Base-by-base conservation (phyloP, 2,329 filamentous ascomycete species). In the Aspergillus phoenicis region DNA sequence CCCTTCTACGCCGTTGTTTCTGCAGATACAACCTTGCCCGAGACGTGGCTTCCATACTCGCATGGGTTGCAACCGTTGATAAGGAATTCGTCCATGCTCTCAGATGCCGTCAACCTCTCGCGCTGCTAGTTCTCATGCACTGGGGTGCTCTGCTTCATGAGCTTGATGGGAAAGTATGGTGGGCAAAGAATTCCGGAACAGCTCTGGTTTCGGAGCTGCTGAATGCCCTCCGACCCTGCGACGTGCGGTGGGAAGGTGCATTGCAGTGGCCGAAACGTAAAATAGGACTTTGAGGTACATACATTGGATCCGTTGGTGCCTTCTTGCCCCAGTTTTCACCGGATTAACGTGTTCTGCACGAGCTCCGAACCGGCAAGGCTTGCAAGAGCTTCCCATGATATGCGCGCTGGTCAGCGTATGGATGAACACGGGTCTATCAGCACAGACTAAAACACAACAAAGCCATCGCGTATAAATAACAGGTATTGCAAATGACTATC, bases 71-170 rank as follows among this genome's bases (percentile, higher is more conserved):
- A 28, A 64, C 62, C 4, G 70, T 70, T 5, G 69, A 74, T 11
- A 73, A 74, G 33, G 71, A 74, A 5, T 77, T 75, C 26, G 68
- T 74, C 4, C 66, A 70, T 17, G 67, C 67, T 41, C 58, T 77
- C 38, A 64, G 66, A 38, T 67, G 68, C 20, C 71, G 73, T 2
- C 67, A 73, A 45, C 70, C 72, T 2, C 60, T 76, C 24, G 65
- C 74, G 1, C 58, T 77, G 8, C 55, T 77, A 41, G 70, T 75
- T 24, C 68, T 76, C 10, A 70, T 74, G 69, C 70, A 77, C 51
- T 77, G 75, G 75, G 74, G 71, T 1, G 73, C 74, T 10, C 45
- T 77, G 4, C 64, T 77, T 1, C 68, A 69, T 6, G 64, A 72
- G 45, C 63, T 76, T 22, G 68, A 76, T 64, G 70, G 68, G 5